A percentile compares a stretch with the other conserved stretches of the same genome.
These are phyloP conservation scores for Cercophora sp. DNA, from an alignment of 495 filamentous ascomycete genomes.

Conservation along the genomic window DNA sequence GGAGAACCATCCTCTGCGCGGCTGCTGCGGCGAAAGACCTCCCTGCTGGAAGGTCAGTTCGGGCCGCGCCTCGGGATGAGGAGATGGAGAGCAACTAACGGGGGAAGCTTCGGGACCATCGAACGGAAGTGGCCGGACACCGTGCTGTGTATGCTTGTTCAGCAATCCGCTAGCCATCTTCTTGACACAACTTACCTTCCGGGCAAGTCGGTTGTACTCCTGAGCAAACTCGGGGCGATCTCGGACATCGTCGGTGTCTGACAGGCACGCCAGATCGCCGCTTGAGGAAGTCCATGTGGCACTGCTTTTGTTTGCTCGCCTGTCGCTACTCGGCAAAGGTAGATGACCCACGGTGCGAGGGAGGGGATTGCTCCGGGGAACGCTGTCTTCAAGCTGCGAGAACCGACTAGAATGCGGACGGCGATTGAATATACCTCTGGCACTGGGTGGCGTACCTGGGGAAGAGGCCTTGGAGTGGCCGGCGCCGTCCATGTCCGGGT, in stretches of 20 bases:
- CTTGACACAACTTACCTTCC: conserved; percentile 32
- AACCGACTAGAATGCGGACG: too few species aligned
- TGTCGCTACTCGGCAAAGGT: conserved; percentile 10
- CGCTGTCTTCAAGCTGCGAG: too few species aligned
- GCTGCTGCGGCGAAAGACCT: conserved; percentile 9
- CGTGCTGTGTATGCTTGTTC: conserved; percentile 31
- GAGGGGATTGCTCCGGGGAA: too few species aligned
- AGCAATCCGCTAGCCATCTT: background rate
- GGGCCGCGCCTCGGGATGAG: background rate
- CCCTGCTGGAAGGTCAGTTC: conserved; percentile 4
- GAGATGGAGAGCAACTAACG: conserved; percentile 12
- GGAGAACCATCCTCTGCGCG: conserved; percentile 30
- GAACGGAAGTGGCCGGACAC: conserved; percentile 32
- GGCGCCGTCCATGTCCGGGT: too few species aligned
- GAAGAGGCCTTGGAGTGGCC: too few species aligned
- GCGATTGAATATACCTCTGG: too few species aligned
- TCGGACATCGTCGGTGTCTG: conserved; percentile 40
- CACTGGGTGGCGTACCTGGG: too few species aligned
- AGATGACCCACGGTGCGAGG: conserved; percentile 24
- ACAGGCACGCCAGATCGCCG: conserved; percentile 26
- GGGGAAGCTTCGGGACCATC: conserved; percentile 20
- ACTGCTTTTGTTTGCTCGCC: conserved; percentile 28
- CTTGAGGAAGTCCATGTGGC: conserved; percentile 46
- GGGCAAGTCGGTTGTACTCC: conserved; percentile 55
- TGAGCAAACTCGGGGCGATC: conserved; percentile 39